Conservation (phyloP, 176 grass and related monocot species). For the Musa beccarii region DNA sequence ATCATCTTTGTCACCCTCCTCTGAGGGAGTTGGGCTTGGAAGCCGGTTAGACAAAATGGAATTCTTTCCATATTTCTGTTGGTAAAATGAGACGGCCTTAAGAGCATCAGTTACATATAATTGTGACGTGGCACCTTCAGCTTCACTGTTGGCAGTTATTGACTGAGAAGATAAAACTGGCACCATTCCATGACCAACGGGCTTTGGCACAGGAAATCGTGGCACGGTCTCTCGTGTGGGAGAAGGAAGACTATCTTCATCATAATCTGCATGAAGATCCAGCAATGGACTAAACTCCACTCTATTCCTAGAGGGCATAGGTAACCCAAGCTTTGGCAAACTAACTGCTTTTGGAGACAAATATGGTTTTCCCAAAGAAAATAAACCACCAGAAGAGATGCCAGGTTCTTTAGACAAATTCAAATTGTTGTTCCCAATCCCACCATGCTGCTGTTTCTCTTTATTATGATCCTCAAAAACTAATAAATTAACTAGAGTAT, state of each 20-base stretch:
- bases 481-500: conserved; percentile 53
- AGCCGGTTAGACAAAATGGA: conserved; percentile 54
- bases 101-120: conserved; percentile 62
- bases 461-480: conserved; percentile 52
- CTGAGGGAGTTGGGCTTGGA: conserved; percentile 91
- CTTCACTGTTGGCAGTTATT: conserved; percentile 22
- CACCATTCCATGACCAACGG: conserved; percentile 43
- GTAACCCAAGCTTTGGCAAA: conserved; percentile 43
- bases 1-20: conserved; percentile 29
- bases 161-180: conserved; percentile 26
- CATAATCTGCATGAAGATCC: conserved; percentile 94
- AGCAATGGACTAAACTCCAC: conserved; percentile 54
- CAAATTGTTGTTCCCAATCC: background rate
- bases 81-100: conserved; percentile 80
- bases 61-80: conserved; percentile 62
- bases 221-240: conserved; percentile 53
- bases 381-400: background rate
- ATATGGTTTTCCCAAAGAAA: conserved; percentile 31
- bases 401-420: background rate
- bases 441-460: background rate
- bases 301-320: conserved; percentile 29
- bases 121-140: conserved; percentile 22
- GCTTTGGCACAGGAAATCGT: conserved; percentile 50
- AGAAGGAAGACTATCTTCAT: conserved; percentile 87
- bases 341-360: conserved; percentile 24